Base-by-base conservation (phyloP, 2,329 filamentous ascomycete species). In the Claviceps cyperi region DNA sequence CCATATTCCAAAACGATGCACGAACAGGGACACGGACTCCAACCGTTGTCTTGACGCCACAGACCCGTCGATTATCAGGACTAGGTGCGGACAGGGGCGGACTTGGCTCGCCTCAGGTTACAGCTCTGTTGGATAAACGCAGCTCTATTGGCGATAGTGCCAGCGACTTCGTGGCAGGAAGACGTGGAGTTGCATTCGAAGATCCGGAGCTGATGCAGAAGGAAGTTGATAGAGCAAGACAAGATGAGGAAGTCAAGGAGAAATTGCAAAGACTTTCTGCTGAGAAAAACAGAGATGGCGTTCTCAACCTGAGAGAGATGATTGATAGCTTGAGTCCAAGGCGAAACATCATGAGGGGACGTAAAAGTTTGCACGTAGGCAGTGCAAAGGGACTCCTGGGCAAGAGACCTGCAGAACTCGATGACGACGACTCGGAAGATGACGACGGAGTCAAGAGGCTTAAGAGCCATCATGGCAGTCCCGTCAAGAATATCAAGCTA, bases 261-360 rank as follows among this genome's bases (percentile, higher is more conserved):
- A 77, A 76, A 58, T 70, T 73, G 9, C 72, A 77, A 56, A 70
- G 67, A 48, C 65, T 62, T 17, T 59, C 57, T 11, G 54, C 53
- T 6, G 66, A 69, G 28, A 73, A 76, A 37, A 77, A 81, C 36
- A 75, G 72, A 45, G 83, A 86, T 54, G 72, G 70, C 2, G 84
- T 83, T 0, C 65, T 81, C 37, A 86, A 80, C 54, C 67, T 91
- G 43, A 84, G 79, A 54, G 83, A 87, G 55, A 83, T 88, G 77
- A 91, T 91, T 53, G 76, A 84, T 53, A 84, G 79, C 51, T 71
- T 91, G 54, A 88, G 84, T 22, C 86, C 86, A 0, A 86, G 85
- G 65, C 86, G 87, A 63, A 81, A 78, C 49, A 65, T 68, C 5
- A 57, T 85, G 6, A 80, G 74, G 50, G 80, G 80, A 14, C 80